These are phyloP conservation scores for Pyrenochaeta sp. DNA, from an alignment of 2,329 filamentous ascomycete genomes.

Conservation along the genomic window DNA sequence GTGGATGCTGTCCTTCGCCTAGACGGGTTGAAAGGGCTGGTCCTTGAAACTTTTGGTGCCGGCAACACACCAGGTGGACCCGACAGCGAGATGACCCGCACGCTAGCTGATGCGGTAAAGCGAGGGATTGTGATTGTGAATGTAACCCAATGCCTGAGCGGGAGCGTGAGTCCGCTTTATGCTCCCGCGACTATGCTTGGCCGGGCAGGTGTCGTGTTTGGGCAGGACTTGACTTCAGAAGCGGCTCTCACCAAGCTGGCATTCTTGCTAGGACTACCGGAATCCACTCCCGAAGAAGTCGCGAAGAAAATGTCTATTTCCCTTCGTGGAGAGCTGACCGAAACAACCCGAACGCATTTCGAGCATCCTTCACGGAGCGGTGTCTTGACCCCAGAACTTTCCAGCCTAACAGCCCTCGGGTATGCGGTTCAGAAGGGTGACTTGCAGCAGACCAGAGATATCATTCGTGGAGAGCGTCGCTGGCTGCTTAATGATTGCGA, in stretches of 20 bases:
- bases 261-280: constrained; percentile 77
- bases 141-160: constrained; percentile 80
- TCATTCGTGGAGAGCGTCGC: constrained; percentile 71
- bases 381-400: constrained; percentile 61
- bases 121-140: constrained; percentile 88
- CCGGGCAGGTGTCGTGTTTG: constrained; percentile 85
- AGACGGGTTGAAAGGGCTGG: constrained; percentile 78
- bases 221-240: constrained; percentile 87
- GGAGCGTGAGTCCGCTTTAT: constrained; percentile 52
- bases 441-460: constrained; percentile 68
- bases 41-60: constrained; percentile 92
- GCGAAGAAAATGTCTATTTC: constrained; percentile 74
- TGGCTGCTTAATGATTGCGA: constrained; percentile 77
- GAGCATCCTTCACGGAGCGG: constrained; percentile 72
- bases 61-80: constrained; percentile 87
- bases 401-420: constrained; percentile 76
- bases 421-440: constrained; percentile 81
- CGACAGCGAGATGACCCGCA: constrained; percentile 79
- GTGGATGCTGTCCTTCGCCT: constrained; percentile 81
- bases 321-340: constrained; percentile 85
- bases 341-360: constrained; percentile 75
- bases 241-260: constrained; percentile 90
- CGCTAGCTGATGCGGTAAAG: constrained; percentile 77
- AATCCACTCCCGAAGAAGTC: constrained; percentile 70
- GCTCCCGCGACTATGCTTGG: constrained; percentile 70